phyloP scores from a whole-genome alignment of 2,329 filamentous ascomycete species.

The Colletotrichum euphorbiae region DNA sequence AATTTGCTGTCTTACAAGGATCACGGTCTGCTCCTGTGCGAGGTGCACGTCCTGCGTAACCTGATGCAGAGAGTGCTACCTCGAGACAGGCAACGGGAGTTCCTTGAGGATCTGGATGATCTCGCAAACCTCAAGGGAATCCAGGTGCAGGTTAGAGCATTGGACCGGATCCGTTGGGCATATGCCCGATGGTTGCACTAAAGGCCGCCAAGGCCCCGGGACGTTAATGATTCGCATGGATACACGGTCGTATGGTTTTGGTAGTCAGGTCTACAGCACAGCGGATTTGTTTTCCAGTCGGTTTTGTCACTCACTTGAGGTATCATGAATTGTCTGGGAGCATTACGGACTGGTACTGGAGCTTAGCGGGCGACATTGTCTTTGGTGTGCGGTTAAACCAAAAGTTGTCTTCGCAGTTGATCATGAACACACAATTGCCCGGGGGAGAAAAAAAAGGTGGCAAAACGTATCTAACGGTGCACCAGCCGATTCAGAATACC shows the following conservation, averaged over 20 bases:
- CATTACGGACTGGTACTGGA: slow-evolving; percentile 34
- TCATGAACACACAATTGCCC: neutral
- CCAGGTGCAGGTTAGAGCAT: slow-evolving; percentile 79
- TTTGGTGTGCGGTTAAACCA: slow-evolving; percentile 21
- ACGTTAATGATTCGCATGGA: slow-evolving; percentile 37
- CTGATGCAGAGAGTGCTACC: slow-evolving; percentile 77
- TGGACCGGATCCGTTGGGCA: slow-evolving; percentile 89
- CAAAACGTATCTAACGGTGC: no score
- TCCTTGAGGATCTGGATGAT: slow-evolving; percentile 88
- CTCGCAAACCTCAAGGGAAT: slow-evolving; percentile 86
- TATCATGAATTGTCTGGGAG: slow-evolving; percentile 36
- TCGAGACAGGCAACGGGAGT: slow-evolving; percentile 81
- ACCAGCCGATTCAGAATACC: no score
- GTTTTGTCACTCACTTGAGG: slow-evolving; percentile 31
- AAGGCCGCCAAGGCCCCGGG: slow-evolving; percentile 7
- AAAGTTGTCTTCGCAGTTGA: slow-evolving; percentile 31
- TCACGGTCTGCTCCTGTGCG: slow-evolving; percentile 88
- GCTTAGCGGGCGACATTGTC: slow-evolving; percentile 40
- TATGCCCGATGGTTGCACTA: slow-evolving; percentile 80
- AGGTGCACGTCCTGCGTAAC: slow-evolving; percentile 84
- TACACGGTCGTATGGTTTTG: slow-evolving; percentile 34
- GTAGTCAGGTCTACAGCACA: slow-evolving; percentile 38
- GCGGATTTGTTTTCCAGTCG: slow-evolving; percentile 25
- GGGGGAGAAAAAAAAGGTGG: no score
- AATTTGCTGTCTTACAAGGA: slow-evolving; percentile 90